Evolutionary conservation across 192 early-diverging fungal species (phyloP), one percentile per base, ranked within the genome.

Genomic region (Rhizoclosmatium sp.): DNA sequence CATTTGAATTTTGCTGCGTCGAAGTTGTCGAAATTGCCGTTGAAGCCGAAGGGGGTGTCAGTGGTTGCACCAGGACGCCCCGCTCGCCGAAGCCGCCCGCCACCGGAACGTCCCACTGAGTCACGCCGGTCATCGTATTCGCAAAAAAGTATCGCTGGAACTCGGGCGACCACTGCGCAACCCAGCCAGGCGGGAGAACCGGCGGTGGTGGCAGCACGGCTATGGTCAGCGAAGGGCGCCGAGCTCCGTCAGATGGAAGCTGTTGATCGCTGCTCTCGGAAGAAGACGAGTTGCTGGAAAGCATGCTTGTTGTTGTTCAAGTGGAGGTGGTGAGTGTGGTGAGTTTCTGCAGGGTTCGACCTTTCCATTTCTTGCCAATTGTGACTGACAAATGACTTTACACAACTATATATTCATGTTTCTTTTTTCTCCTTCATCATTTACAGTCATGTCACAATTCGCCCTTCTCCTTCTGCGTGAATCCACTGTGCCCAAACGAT

Each of bases 401-500:
- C 14, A 14, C 51, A 12, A 7, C 5, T 54, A 54, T 54, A 54
- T 54, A 54, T 16, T 54, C 16, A 16, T 54, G 16, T 54, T 54
- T 54, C 16, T 54, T 54, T 54, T 54, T 54, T 54, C 51, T 16
- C 16, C 51, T 16, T 54, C 16, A 12, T 16, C 51, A 54, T 54
- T 54, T 54, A 12, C 16, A 7, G 51, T 54, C 0, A 31, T 7
- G 0, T 54, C 51, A 54, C 51, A 69, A 21, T 21, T 69, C 67
- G 16, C 86, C 84, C 3, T 78, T 83, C 46, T 74, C 67, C 68
- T 87, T 87, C 62, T 81, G 71, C 44, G 87, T 88, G 47, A 88
- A 79, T 31, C 87, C 87, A 16, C 75, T 79, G 74, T 88, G 87
- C 51, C 87, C 87, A 76, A 88, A 88, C 21, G 82, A 84, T 4